Conservation (phyloP, 495 filamentous ascomycete genomes). For the Xylaria bambusicola region DNA sequence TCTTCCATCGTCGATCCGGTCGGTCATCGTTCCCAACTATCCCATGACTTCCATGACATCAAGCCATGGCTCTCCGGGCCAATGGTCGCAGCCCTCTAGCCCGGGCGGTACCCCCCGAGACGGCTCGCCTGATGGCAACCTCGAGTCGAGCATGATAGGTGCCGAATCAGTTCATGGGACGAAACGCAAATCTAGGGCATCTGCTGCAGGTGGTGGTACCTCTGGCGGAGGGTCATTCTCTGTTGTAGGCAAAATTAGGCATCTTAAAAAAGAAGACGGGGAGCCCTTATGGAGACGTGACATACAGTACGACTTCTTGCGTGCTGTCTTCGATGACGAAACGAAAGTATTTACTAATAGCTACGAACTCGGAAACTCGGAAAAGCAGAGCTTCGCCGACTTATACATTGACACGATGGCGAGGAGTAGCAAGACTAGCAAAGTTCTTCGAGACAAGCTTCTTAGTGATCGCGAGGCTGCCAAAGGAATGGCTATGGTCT, state of each 20-base stretch:
- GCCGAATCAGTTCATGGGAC: conserved; percentile 28
- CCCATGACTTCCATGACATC: conserved; percentile 27
- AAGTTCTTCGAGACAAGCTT: conserved; percentile 95
- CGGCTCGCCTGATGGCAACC: conserved; percentile 27
- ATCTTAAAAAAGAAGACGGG: conserved; percentile 97
- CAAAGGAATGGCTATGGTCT: conserved; percentile 99
- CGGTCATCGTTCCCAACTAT: no score
- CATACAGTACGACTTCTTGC: conserved; percentile 95
- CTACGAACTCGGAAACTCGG: conserved; percentile 68
- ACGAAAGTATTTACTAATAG: conserved; percentile 83
- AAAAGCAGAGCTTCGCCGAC: conserved; percentile 85
- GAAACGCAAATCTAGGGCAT: conserved; percentile 29
- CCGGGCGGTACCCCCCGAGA: conserved; percentile 21
- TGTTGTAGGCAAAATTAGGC: conserved; percentile 86
- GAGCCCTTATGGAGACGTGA: conserved; percentile 96
- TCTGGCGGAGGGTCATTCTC: conserved; percentile 26
- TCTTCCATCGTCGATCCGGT: no score
- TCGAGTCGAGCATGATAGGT: conserved; percentile 30
- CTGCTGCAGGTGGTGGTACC: conserved; percentile 17
- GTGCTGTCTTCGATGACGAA: conserved; percentile 85
- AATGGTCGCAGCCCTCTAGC: conserved; percentile 33
- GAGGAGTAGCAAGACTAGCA: conserved; percentile 97
- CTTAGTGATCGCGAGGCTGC: conserved; percentile 88
- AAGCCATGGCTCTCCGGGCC: conserved; percentile 27
- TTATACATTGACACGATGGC: conserved; percentile 99